A percentile compares a stretch with the other conserved stretches of the same genome.
Conservation (phyloP, 2,329 filamentous ascomycete species). For the Sporothrix mexicana region DNA sequence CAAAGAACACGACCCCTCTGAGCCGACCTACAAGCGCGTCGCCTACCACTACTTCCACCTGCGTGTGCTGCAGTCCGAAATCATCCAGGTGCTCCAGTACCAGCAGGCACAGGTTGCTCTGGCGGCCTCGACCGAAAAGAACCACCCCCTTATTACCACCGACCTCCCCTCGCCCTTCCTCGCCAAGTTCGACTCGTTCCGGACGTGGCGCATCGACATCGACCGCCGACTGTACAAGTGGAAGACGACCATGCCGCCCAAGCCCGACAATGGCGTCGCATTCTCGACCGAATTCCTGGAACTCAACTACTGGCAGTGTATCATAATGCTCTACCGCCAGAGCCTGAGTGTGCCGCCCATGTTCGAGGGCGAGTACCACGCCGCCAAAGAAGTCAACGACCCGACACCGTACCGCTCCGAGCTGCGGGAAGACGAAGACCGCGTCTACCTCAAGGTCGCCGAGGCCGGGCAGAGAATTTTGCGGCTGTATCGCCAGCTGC, state of each 20-base stretch:
- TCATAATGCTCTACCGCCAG: slow-evolving; percentile 94
- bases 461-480: slow-evolving; percentile 93
- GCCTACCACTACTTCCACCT: slow-evolving; percentile 92
- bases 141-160: slow-evolving; percentile 73
- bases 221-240: slow-evolving; percentile 83
- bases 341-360: slow-evolving; percentile 84
- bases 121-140: slow-evolving; percentile 65
- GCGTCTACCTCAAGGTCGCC: slow-evolving; percentile 91
- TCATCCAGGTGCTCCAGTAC: slow-evolving; percentile 90
- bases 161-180: slow-evolving; percentile 85
- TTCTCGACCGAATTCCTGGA: slow-evolving; percentile 91
- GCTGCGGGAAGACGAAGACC: slow-evolving; percentile 80
- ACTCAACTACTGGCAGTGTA: slow-evolving; percentile 96
- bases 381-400: slow-evolving; percentile 67
- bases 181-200: slow-evolving; percentile 80
- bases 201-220: slow-evolving; percentile 86
- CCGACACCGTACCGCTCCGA: slow-evolving; percentile 68
- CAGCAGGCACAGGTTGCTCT: slow-evolving; percentile 84
- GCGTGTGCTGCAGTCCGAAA: slow-evolving; percentile 88
- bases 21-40: slow-evolving; percentile 86
- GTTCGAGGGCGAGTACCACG: slow-evolving; percentile 78
- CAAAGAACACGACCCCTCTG: slow-evolving; percentile 60
- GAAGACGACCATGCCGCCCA: slow-evolving; percentile 81
- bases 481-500: slow-evolving; percentile 86
- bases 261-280: slow-evolving; percentile 79